Percentiles rank a stretch among this genome's conserved stretches.
phyloP scores from a whole-genome alignment of 2,329 filamentous ascomycete species.

The Lasiodiplodia theobromae region DNA sequence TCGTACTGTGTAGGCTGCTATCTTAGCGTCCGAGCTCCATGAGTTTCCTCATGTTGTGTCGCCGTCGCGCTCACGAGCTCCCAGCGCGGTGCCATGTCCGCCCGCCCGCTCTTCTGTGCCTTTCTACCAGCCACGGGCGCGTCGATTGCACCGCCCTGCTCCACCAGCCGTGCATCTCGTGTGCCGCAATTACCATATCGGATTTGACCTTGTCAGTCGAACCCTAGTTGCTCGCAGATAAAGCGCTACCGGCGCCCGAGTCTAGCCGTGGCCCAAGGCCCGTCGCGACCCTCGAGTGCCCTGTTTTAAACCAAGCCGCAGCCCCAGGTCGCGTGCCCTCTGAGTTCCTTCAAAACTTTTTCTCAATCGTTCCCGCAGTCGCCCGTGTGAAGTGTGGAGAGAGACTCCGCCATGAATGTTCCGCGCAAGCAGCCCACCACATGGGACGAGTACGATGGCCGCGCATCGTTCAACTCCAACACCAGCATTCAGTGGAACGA shows the following conservation, averaged over 20 bases:
- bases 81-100: conserved; percentile 1
- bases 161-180: conserved; percentile 4
- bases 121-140: conserved; percentile 1
- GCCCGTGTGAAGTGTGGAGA: background rate
- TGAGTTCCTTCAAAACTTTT: background rate
- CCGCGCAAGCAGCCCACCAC: conserved; percentile 51
- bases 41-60: background rate
- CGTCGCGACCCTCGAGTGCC: conserved; percentile 12
- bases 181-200: conserved; percentile 23
- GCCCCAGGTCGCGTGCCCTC: conserved; percentile 20
- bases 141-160: background rate
- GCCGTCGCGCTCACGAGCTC: conserved; percentile 7
- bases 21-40: conserved; percentile 9
- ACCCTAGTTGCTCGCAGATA: conserved; percentile 14
- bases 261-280: conserved; percentile 26
- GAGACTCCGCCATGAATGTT: conserved; percentile 42
- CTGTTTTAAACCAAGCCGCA: conserved; percentile 15
- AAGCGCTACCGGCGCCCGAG: conserved; percentile 27
- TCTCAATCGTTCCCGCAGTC: conserved; percentile 3
- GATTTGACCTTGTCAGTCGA: conserved; percentile 3
- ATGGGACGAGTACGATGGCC: conserved; percentile 55
- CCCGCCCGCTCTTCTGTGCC: conserved; percentile 1
- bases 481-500: conserved; percentile 49
- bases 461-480: conserved; percentile 51
- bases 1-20: background rate